Percentiles rank a stretch among this genome's conserved stretches.
Evolutionary conservation across 2,329 filamentous ascomycete genomes (phyloP).

Genomic region (Aurifilum marmelostoma): DNA sequence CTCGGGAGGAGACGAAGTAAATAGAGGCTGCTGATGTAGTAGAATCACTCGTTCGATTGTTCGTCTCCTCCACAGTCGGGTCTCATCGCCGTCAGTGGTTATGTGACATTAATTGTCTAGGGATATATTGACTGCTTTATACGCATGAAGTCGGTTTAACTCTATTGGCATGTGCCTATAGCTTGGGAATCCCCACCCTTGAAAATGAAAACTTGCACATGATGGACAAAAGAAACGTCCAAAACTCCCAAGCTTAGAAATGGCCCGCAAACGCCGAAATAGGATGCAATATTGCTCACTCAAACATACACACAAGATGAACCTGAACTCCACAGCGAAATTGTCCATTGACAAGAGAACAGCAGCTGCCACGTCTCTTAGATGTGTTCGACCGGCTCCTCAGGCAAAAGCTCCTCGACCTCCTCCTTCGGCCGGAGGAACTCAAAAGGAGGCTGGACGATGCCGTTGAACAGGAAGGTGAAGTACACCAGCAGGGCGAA

Average conservation of each 20-base stretch:
- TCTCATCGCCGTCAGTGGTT: not conserved
- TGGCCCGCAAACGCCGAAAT: not conserved
- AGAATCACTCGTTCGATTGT: not conserved
- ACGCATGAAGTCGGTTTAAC: not conserved
- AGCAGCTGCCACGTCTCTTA: conserved; percentile 9
- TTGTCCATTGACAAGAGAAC: not conserved
- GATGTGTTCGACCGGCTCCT: conserved; percentile 80
- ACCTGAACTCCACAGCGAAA: not conserved
- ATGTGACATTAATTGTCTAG: not conserved
- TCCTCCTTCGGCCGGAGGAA: conserved; percentile 61
- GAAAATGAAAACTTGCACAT: not conserved
- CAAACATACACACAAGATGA: not conserved
- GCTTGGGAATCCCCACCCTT: not conserved
- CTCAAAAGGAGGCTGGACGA: conserved; percentile 80
- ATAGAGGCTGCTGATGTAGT: not conserved
- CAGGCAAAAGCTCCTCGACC: conserved; percentile 71
- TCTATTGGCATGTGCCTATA: not conserved
- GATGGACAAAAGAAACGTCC: not conserved
- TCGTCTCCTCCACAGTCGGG: not conserved
- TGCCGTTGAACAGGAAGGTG: conserved; percentile 94
- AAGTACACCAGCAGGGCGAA: conserved; percentile 93
- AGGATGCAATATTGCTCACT: not conserved
- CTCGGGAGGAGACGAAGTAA: not conserved
- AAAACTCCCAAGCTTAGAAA: not conserved
- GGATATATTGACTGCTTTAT: not conserved